Percentiles rank a stretch among this genome's conserved stretches.
Evolutionary conservation across 176 grass and related monocot genomes (phyloP).

Genomic region (Saccharum officinarum): DNA sequence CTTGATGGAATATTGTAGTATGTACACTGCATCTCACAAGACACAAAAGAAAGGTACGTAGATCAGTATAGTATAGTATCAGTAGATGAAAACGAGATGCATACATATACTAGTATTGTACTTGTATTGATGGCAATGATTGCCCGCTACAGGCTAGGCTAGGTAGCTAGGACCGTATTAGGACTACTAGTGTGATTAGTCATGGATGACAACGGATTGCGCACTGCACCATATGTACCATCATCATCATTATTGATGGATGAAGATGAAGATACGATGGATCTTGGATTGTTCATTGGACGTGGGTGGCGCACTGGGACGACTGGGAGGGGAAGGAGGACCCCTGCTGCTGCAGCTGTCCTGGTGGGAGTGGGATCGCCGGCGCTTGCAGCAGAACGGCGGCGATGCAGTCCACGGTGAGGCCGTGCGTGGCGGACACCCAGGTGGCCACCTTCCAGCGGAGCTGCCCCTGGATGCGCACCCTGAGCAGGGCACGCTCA

Average conservation of each 20-base stretch:
- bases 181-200: too few species aligned
- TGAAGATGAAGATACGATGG: not conserved
- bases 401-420: constrained; percentile 62
- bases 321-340: not conserved
- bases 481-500: constrained; percentile 33
- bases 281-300: not conserved
- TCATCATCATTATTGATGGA: not conserved
- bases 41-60: too few species aligned
- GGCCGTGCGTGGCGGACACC: constrained; percentile 53
- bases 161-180: too few species aligned
- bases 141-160: too few species aligned
- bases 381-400: not conserved
- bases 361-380: not conserved
- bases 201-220: too few species aligned
- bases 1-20: too few species aligned
- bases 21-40: too few species aligned
- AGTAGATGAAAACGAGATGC: too few species aligned
- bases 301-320: not conserved
- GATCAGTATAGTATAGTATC: too few species aligned
- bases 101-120: too few species aligned
- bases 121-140: too few species aligned
- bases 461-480: constrained; percentile 58
- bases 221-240: too few species aligned
- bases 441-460: constrained; percentile 75
- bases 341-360: not conserved